Evolutionary conservation across 805 yeast species (phyloP).

Genomic region (Sugiyamaella valdiviana): DNA sequence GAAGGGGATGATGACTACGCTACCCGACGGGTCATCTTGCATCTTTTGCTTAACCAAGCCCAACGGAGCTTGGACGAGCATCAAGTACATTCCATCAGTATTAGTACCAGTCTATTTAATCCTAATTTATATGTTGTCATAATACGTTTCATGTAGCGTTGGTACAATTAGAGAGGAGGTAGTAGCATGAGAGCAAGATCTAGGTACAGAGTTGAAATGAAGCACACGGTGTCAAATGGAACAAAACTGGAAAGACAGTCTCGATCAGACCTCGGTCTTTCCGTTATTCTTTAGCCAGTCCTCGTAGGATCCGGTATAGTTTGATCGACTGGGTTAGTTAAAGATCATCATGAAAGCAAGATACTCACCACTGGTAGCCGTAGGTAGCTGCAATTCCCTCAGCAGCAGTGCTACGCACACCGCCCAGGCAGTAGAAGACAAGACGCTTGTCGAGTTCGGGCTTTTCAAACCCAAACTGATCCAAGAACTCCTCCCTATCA

Average conservation of each 20-base stretch:
- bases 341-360: neutral
- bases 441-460: constrained; percentile 67
- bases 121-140: neutral
- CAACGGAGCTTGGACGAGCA: too few species aligned
- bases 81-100: too few species aligned
- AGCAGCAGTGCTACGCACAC: constrained; percentile 84
- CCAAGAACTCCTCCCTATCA: constrained; percentile 69
- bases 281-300: constrained; percentile 64
- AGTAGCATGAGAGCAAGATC: too few species aligned
- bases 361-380: constrained; percentile 58
- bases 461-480: constrained; percentile 73
- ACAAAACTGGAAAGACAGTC: neutral
- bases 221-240: neutral
- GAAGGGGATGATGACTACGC: constrained; percentile 21
- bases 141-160: neutral
- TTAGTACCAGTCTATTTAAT: neutral
- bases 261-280: constrained; percentile 3
- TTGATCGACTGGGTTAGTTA: constrained; percentile 47
- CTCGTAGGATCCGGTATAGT: constrained; percentile 78
- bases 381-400: constrained; percentile 87
- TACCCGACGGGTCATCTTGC: too few species aligned
- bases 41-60: too few species aligned
- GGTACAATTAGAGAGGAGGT: neutral
- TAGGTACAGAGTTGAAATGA: too few species aligned
- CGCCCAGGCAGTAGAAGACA: constrained; percentile 87